Conservation (phyloP, 1,139 yeast genomes). For the Eremothecium coryli region DNA sequence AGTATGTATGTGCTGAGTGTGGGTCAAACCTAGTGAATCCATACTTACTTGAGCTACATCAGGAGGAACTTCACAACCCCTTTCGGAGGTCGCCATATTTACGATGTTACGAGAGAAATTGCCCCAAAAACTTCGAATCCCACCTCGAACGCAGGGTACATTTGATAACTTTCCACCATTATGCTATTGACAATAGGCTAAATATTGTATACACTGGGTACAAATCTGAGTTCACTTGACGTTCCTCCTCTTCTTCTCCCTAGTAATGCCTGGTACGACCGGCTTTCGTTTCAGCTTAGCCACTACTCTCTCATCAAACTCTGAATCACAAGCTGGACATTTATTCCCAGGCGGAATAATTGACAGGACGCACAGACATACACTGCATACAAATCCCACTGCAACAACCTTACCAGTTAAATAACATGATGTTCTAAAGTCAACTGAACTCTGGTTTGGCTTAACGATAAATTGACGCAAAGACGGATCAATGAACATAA, state of each 20-base stretch:
- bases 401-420: constrained; percentile 83
- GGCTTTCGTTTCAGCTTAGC: constrained; percentile 40
- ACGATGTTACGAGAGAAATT: constrained; percentile 36
- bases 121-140: constrained; percentile 32
- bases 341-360: constrained; percentile 43
- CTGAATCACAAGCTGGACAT: constrained; percentile 64
- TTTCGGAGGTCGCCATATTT: constrained; percentile 34
- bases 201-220: constrained; percentile 8
- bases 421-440: constrained; percentile 91
- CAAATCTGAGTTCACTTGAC: constrained; percentile 4
- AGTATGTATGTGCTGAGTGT: constrained; percentile 37
- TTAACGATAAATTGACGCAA: constrained; percentile 63
- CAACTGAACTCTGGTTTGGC: constrained; percentile 81
- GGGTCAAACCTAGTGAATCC: constrained; percentile 36
- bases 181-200: constrained; percentile 32
- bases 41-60: constrained; percentile 37
- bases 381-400: constrained; percentile 90
- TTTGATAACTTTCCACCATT: constrained; percentile 41
- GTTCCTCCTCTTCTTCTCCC: constrained; percentile 11
- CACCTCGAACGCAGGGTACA: constrained; percentile 38
- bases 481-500: constrained; percentile 65
- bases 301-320: constrained; percentile 51
- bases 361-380: constrained; percentile 66
- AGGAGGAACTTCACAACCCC: constrained; percentile 47
- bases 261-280: constrained; percentile 18